Evolutionary conservation across 2,329 filamentous ascomycete genomes (phyloP), one percentile per base, ranked within the genome.

Genomic region (Aphanoascus verrucosus): DNA sequence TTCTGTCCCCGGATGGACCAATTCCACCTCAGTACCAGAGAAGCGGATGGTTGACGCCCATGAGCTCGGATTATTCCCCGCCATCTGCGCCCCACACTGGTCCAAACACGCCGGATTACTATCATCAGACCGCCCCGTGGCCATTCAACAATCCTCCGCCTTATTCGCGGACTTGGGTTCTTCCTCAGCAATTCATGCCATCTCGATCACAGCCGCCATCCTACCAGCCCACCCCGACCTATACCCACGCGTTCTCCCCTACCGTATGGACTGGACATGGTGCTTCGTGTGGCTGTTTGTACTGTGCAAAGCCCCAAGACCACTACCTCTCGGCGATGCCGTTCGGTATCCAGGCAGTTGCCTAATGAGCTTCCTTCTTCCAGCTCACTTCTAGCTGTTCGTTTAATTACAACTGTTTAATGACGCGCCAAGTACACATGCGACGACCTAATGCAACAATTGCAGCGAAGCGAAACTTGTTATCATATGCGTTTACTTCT

Each of bases 1-100:
- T 53, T 5, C 15, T 48, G 14, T 74, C 73, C 46, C 72, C 70
- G 37, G 69, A 75, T 61, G 71, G 71, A 40, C 68, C 69, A 12
- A 77, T 76, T 59, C 72, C 69, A 61, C 73, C 68, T 37, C 76
- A 77, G 59, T 72, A 74, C 60, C 76, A 78, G 65, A 69, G 71
- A 50, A 65, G 60, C 60, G 67, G 67, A 31, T 75, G 74, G 72
- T 70, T 76, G 63, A 67, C 74, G 64, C 68, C 71, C 43, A 67
- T 70, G 55, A 67, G 71, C 46, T 75, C 71, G 44, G 74, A 78
- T 62, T 77, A 77, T 64, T 73, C 73, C 45, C 67, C 73, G n/a
- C 73, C 74, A 48, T 74, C 74, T 52, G 71, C 73, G 52, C 70
- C 71, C 19, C 73, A 76, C 63, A 73, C 69, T 57, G 69, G 73